phyloP scores from a whole-genome alignment of 805 yeast species.

The Sugiyamaella floridensis region DNA sequence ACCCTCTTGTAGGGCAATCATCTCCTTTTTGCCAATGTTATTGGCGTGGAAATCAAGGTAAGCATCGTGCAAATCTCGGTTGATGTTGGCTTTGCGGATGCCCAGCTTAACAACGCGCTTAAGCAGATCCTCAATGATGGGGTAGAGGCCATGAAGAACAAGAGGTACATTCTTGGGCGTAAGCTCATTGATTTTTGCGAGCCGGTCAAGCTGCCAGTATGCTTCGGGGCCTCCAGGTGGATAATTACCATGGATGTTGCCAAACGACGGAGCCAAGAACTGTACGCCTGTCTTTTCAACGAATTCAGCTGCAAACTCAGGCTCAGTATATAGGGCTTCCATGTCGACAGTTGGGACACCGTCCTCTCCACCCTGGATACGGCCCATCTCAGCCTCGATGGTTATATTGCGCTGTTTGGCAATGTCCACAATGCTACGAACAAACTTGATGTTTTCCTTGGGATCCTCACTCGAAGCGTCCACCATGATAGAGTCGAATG shows the following conservation, averaged over 20 bases:
- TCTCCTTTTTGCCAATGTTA: slow-evolving; percentile 23
- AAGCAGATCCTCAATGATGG: slow-evolving; percentile 27
- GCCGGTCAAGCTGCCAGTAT: slow-evolving; percentile 25
- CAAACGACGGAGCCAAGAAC: slow-evolving; percentile 35
- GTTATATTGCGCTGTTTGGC: slow-evolving; percentile 29
- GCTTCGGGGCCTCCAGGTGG: slow-evolving; percentile 32
- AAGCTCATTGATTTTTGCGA: slow-evolving; percentile 17
- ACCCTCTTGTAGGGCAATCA: slow-evolving; percentile 28
- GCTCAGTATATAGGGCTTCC: slow-evolving; percentile 32
- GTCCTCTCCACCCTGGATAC: slow-evolving; percentile 37
- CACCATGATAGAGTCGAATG: slow-evolving; percentile 37
- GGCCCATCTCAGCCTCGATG: slow-evolving; percentile 36
- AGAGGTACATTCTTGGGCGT: slow-evolving; percentile 21
- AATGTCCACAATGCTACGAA: slow-evolving; percentile 28
- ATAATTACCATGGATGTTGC: slow-evolving; percentile 35
- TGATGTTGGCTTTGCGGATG: slow-evolving; percentile 32
- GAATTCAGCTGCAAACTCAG: slow-evolving; percentile 30
- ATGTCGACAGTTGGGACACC: slow-evolving; percentile 28
- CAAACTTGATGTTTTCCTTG: slow-evolving; percentile 29
- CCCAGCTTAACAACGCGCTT: slow-evolving; percentile 26
- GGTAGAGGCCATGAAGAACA: slow-evolving; percentile 35
- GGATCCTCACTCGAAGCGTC: slow-evolving; percentile 35
- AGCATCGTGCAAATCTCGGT: slow-evolving; percentile 28
- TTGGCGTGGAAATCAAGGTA: slow-evolving; percentile 24
- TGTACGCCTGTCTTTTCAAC: slow-evolving; percentile 32